Conservation (phyloP, 2,329 filamentous ascomycete species). For the Cordyceps javanica region DNA sequence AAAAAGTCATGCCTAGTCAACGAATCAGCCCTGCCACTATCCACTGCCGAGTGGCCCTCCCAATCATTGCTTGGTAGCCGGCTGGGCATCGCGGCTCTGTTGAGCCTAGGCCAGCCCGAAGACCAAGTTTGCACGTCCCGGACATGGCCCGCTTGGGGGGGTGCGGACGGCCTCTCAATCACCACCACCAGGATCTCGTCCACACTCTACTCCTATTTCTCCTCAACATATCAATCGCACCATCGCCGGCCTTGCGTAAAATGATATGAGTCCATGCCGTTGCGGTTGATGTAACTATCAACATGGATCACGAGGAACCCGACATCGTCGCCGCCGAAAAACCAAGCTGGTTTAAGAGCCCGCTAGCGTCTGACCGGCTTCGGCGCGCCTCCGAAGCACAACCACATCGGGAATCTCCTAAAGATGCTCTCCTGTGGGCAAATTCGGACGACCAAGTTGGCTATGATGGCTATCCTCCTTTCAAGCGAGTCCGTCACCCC, state of each 20-base stretch:
- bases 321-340: conserved; percentile 5
- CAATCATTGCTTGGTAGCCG: background rate
- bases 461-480: conserved; percentile 4
- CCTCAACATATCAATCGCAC: background rate
- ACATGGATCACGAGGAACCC: conserved; percentile 9
- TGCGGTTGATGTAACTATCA: background rate
- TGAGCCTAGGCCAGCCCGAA: background rate
- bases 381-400: background rate
- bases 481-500: background rate
- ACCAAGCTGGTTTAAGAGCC: conserved; percentile 8
- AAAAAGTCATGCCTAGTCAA: background rate
- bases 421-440: background rate
- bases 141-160: background rate
- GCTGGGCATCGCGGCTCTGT: background rate
- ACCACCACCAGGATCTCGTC: background rate
- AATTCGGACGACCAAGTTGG: background rate
- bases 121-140: background rate
- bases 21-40: background rate
- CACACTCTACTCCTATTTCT: background rate
- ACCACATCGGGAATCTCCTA: background rate
- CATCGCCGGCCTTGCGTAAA: background rate
- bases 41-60: background rate
- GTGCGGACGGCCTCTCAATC: background rate
- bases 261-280: background rate
- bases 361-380: conserved; percentile 1